Conservation (phyloP, 176 grass and related monocot genomes). For the Musa troglodytarum region DNA sequence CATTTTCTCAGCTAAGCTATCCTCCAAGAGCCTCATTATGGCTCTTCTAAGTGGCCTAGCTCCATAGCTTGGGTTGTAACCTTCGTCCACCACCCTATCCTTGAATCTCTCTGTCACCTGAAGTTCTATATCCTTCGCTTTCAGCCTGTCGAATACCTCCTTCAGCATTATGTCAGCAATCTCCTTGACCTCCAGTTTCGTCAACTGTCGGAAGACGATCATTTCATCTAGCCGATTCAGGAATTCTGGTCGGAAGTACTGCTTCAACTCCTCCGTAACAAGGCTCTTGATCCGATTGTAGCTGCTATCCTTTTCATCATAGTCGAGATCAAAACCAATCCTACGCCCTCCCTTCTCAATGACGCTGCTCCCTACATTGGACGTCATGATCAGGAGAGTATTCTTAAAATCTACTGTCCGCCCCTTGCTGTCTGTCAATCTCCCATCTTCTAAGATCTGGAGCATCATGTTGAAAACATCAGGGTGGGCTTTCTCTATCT, state of each 20-base stretch:
- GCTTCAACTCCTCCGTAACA: constrained; percentile 6
- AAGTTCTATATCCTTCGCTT: constrained; percentile 76
- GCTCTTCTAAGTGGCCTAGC: constrained; percentile 88
- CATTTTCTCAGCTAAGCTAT: constrained; percentile 86
- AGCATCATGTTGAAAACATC: constrained; percentile 99
- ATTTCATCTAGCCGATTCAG: constrained; percentile 5
- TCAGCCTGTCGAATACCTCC: constrained; percentile 86
- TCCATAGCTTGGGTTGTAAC: constrained; percentile 88
- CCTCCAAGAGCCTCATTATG: constrained; percentile 90
- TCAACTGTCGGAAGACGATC: constrained; percentile 40
- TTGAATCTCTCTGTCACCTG: constrained; percentile 91
- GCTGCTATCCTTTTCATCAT: background rate
- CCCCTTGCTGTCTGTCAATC: constrained; percentile 86
- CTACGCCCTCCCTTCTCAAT: background rate
- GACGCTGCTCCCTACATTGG: background rate
- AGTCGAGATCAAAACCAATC: background rate
- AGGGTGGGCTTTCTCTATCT: constrained; percentile 95
- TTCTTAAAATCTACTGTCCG: constrained; percentile 95
- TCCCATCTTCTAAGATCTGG: constrained; percentile 95
- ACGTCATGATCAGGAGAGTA: constrained; percentile 2
- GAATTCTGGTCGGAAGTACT: constrained; percentile 4
- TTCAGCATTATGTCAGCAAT: constrained; percentile 98
- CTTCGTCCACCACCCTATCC: constrained; percentile 84
- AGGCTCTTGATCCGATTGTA: constrained; percentile 2
- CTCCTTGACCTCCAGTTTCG: constrained; percentile 93